Percentiles rank a stretch among this genome's conserved stretches.
Conservation (phyloP, 495 filamentous ascomycete species). For the Bryoglossum gracile region DNA sequence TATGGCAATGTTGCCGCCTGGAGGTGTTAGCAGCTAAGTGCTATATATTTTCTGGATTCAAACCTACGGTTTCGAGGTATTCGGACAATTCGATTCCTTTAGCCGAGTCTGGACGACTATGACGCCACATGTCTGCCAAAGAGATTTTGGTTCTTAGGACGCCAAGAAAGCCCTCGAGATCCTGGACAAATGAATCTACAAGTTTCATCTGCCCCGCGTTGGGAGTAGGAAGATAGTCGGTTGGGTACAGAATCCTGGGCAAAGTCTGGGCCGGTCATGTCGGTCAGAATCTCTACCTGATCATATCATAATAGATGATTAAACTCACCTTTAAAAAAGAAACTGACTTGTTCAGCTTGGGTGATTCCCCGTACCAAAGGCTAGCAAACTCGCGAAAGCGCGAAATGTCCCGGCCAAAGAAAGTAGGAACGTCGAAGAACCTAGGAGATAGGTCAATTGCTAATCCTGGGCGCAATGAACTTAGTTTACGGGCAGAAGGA, state of each 20-base stretch:
- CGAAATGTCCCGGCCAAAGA: neutral
- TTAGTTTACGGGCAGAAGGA: too few relatives aligned
- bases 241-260: neutral
- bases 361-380: neutral
- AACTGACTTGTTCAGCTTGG: neutral
- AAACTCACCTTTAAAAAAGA: neutral
- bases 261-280: too few relatives aligned
- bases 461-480: too few relatives aligned
- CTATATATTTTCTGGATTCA: too few relatives aligned
- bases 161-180: neutral
- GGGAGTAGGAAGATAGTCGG: neutral
- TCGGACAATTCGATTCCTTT: too few relatives aligned
- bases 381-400: neutral
- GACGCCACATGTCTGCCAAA: slow-evolving; percentile 5
- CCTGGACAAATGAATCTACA: neutral
- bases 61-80: too few relatives aligned
- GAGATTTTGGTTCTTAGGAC: neutral
- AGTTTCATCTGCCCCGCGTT: neutral
- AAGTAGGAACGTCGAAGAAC: neutral
- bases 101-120: slow-evolving; percentile 9
- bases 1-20: too few relatives aligned
- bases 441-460: too few relatives aligned
- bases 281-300: too few relatives aligned
- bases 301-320: neutral
- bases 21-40: too few relatives aligned